Base-by-base conservation (phyloP, 352 stramenopile genomes). In the Phytophthora syringae region DNA sequence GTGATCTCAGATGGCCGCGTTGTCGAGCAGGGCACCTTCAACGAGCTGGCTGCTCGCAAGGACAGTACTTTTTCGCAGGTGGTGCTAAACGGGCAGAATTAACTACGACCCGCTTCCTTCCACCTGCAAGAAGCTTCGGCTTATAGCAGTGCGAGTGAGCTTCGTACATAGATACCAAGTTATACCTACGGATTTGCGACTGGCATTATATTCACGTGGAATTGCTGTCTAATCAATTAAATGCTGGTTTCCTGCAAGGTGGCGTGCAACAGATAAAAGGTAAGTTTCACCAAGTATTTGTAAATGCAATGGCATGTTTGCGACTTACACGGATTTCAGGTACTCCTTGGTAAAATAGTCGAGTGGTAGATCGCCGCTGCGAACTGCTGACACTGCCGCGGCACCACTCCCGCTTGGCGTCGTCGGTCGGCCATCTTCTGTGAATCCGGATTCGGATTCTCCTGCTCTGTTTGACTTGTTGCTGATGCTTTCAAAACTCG, bases 1-100 rank as follows among this genome's bases (percentile, higher is more conserved):
- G 92, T 98, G 6, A 88, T 98, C 43, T 82, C 93, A 22, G 74
- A 97, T 37, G 92, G 93, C 13, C 61, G 73, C 30, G 80, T 98
- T 30, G 83, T 94, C 10, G 93, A 98, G 60, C 67, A 95, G 56
- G 86, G 87, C 37, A 90, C 83, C 10, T 95, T 92, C 36, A 60
- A 72, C 21, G 70, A 91, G 59, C 67, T 95, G 11, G 79, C 87
- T 21, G 58, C 70, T 54, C 70, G 87, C 45, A 24, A 79, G 4
- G 76, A 91, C 53, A 91, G 87, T 52, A 73, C 88, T 24, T 95
- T 95, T 70, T 73, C 79, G 42, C 81, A 93, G 43, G 82, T 95
- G 5, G 82, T 95, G 39, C 64, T 93, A 20, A 76, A 87, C 32
- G 82, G 80, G 15, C 86, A 90, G 56, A 74, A 75, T 16, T 84